These are phyloP conservation scores for Dioscorea cayenensis DNA, from an alignment of 116 monocot species.

Conservation along the genomic window DNA sequence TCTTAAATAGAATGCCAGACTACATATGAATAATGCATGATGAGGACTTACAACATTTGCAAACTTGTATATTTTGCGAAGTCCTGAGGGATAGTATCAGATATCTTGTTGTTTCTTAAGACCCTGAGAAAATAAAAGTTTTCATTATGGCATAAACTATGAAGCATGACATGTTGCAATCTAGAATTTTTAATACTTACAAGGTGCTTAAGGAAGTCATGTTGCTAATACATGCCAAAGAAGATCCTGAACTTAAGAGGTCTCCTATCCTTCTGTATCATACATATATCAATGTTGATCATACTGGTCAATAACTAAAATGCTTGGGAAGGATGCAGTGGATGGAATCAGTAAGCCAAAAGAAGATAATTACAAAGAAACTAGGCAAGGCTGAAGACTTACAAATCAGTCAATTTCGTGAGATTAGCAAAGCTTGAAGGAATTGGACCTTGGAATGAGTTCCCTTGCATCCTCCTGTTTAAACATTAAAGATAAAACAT, in stretches of 20 bases:
- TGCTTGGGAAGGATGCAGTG: no score
- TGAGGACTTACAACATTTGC: not conserved
- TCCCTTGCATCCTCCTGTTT: conserved; percentile 21
- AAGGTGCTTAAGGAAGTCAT: conserved; percentile 3
- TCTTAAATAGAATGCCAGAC: not conserved
- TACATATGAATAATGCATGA: not conserved
- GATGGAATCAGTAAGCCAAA: no score
- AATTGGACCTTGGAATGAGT: conserved; percentile 20
- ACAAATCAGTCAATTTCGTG: conserved; percentile 9
- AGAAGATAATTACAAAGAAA: no score
- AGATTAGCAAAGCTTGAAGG: conserved; percentile 15
- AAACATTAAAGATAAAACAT: not conserved
- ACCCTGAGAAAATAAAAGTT: not conserved
- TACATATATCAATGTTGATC: not conserved
- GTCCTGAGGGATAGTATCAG: conserved; percentile 1
- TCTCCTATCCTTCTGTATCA: conserved; percentile 6
- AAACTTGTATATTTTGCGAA: not conserved
- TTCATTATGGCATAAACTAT: not conserved
- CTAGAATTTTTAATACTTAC: not conserved
- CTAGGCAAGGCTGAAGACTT: not conserved
- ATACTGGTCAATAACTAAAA: no score
- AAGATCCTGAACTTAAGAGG: not conserved
- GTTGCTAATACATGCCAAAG: not conserved
- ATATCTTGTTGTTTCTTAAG: not conserved
- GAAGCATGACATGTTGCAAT: not conserved